A percentile compares a stretch with the other conserved stretches of the same genome.
These are phyloP conservation scores for Talaromyces adpressus DNA, from an alignment of 495 filamentous ascomycete genomes.

Conservation along the genomic window DNA sequence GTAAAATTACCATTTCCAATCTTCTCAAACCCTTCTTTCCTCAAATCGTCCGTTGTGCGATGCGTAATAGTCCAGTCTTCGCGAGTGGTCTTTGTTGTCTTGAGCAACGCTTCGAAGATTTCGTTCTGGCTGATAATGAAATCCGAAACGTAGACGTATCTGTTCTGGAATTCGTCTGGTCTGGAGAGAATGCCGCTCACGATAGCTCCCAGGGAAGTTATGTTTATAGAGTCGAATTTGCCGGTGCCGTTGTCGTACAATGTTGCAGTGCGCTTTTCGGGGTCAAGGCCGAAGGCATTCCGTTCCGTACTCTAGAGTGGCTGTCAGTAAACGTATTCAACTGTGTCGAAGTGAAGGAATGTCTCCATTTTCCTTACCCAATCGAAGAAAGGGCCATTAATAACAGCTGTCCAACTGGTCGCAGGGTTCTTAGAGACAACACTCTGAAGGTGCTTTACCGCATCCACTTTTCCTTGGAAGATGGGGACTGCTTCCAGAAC, in stretches of 20 bases:
- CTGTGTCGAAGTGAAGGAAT: too few relatives aligned
- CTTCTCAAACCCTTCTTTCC: not conserved
- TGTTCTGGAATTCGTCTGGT: conserved; percentile 1
- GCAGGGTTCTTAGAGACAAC: not conserved
- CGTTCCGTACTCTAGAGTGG: not conserved
- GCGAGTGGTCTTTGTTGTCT: not conserved
- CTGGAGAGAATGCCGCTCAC: not conserved
- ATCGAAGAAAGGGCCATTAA: conserved; percentile 3
- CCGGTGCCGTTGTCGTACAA: conserved; percentile 2
- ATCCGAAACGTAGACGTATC: conserved; percentile 1
- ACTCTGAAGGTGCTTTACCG: not conserved
- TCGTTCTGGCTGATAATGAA: conserved; percentile 2
- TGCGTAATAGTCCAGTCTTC: not conserved
- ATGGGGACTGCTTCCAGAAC: not conserved
- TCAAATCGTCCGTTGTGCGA: not conserved
- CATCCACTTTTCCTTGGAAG: conserved; percentile 5
- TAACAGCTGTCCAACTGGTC: not conserved
- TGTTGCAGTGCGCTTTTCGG: not conserved
- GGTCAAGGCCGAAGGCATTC: not conserved
- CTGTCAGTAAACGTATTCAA: not conserved
- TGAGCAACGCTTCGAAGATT: conserved; percentile 3
- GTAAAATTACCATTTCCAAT: not conserved
- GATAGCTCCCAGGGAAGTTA: not conserved
- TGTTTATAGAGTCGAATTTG: conserved; percentile 4
- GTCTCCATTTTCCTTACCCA: not conserved